These are phyloP conservation scores for Paramecium tetraurelia DNA, from an alignment of 73 alveolate genomes.

Conservation along the genomic window DNA sequence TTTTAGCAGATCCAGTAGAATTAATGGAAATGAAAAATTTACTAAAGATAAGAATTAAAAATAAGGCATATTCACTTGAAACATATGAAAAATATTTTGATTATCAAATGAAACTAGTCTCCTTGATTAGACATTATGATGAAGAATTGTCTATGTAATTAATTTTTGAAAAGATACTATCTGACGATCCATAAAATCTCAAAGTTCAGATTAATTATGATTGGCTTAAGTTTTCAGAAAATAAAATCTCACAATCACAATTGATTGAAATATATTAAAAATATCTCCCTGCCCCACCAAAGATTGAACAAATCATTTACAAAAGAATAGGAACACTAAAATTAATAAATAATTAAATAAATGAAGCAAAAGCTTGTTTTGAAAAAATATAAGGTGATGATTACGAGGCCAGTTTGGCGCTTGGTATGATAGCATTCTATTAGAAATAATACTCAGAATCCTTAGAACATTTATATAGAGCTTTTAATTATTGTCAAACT, in stretches of 20 bases:
- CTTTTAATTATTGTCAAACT: conserved; percentile 19
- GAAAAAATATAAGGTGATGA: conserved; percentile 8
- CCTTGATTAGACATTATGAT: conserved; percentile 8
- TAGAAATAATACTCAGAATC: background rate
- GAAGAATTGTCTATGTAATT: conserved; percentile 45
- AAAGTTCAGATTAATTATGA: background rate
- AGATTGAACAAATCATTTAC: background rate
- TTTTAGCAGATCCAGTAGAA: conserved; percentile 41
- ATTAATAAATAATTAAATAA: background rate
- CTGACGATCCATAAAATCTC: background rate
- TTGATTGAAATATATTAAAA: background rate
- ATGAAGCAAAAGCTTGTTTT: background rate
- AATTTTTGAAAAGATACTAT: background rate
- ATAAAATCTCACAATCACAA: background rate
- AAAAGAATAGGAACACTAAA: conserved; percentile 16
- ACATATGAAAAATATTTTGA: conserved; percentile 48
- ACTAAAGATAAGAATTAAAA: conserved; percentile 17
- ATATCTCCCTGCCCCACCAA: conserved; percentile 14
- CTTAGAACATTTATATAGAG: conserved; percentile 16
- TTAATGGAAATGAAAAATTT: conserved; percentile 41
- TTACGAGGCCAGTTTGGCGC: background rate
- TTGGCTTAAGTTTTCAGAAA: conserved; percentile 36
- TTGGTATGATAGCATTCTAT: background rate
- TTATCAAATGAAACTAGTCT: conserved; percentile 4
- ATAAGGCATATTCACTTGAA: conserved; percentile 13